Evolutionary conservation across 1,284 basidiomycete species (phyloP), one percentile per base, ranked within the genome.

Genomic region (Sporisorium exsertum): DNA sequence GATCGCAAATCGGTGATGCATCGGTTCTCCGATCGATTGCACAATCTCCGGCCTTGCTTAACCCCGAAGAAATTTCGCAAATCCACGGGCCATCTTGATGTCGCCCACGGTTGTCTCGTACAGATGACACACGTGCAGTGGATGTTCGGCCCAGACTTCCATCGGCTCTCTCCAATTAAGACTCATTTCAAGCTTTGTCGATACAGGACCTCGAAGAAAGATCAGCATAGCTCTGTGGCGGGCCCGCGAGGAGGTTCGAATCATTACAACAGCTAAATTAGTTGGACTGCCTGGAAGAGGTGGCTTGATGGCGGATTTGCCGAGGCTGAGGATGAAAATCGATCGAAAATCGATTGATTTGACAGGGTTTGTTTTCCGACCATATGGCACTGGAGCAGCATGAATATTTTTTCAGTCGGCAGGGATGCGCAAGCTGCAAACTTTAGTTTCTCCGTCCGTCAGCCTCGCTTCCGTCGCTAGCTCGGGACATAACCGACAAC

Each of bases 11-110:
- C 60, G 52, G 52, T 33, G 0, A 29, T 3, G 27, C 18, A 29
- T 24, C n/a, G n/a, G 43, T 12, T 33, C 29, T 27, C 33, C 22
- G 32, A 47, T 24, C 12, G 29, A 35, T n/a, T 7, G 5, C 9
- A 20, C 60, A 69, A 69, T 69, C 60, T 69, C 66, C 60, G 66
- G 37, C 5, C 10, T 2, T 32, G 32, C 66, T 69, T 69, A 69
- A 42, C 66, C 45, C 66, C 66, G 49, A 10, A 5, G 5, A 32
- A 32, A 32, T 32, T 32, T 10, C 29, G 29, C 29, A 46, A 20
- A 13, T 47, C 45, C 45, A 46, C 9, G 22, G 43, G 43, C 40
- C 40, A 43, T 18, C 40, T 18, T 43, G 5, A 22, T n/a, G n/a
- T n/a, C n/a, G n/a, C n/a, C n/a, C n/a, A n/a, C n/a, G n/a, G n/a